phyloP scores from a whole-genome alignment of 2,329 filamentous ascomycete species.

The Exophiala bonariae region DNA sequence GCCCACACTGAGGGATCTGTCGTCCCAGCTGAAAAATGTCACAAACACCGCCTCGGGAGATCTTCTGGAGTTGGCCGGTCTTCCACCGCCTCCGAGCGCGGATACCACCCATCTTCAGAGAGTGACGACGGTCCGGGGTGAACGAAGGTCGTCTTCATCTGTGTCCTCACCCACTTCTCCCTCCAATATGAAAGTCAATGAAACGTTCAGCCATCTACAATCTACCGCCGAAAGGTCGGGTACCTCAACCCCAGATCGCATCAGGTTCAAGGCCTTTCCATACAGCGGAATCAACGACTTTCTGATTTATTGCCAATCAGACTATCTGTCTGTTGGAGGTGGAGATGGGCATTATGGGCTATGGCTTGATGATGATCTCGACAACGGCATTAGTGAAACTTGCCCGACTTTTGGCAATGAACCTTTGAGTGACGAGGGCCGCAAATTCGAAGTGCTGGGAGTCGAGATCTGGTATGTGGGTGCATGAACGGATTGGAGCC shows the following conservation, averaged over 20 bases:
- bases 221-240: conserved; percentile 35
- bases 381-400: conserved; percentile 76
- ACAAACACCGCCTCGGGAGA: conserved; percentile 31
- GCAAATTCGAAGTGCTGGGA: conserved; percentile 86
- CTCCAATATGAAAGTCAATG: conserved; percentile 14
- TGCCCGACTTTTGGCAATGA: conserved; percentile 96
- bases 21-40: conserved; percentile 6
- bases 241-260: conserved; percentile 66
- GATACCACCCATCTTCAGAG: conserved; percentile 63
- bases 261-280: conserved; percentile 95
- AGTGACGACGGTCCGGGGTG: conserved; percentile 57
- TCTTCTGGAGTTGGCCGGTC: conserved; percentile 51
- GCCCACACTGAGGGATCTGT: conserved; percentile 46
- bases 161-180: conserved; percentile 28
- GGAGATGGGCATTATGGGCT: conserved; percentile 89
- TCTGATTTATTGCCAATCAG: conserved; percentile 86
- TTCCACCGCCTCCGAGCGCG: conserved; percentile 69
- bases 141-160: conserved; percentile 37
- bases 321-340: conserved; percentile 83
- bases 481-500: conserved; percentile 29
- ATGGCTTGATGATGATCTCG: conserved; percentile 86
- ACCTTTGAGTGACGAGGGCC: conserved; percentile 85
- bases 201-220: conserved; percentile 22
- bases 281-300: conserved; percentile 97
- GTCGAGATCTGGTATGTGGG: conserved; percentile 95